phyloP scores from a whole-genome alignment of 768 basidiomycete species.

The Calocera viscosa region DNA sequence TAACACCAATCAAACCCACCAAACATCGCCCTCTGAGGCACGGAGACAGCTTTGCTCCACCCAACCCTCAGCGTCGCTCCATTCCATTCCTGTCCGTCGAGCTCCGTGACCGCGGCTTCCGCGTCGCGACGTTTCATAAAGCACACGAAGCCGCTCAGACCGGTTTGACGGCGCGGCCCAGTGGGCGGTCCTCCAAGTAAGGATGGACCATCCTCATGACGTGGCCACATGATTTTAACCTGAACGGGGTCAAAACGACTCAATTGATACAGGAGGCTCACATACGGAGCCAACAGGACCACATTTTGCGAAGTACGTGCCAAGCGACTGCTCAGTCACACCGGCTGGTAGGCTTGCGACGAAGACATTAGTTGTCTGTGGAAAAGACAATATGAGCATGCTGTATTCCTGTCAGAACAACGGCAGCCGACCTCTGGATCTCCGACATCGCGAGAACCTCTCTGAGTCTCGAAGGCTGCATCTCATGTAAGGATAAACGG shows the following conservation, averaged over 20 bases:
- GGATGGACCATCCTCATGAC: conserved; percentile 48
- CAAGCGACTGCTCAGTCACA: conserved; percentile 74
- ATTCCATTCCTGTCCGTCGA: conserved; percentile 92
- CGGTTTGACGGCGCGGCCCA: conserved; percentile 54
- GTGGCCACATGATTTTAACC: conserved; percentile 99
- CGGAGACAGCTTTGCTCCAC: conserved; percentile 93
- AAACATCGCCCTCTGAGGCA: conserved; percentile 58
- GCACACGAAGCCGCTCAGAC: conserved; percentile 90
- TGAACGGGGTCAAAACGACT: conserved; percentile 24
- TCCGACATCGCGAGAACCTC: conserved; percentile 72
- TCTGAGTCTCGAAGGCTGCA: neutral
- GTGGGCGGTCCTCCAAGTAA: conserved; percentile 71
- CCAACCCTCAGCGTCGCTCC: conserved; percentile 77
- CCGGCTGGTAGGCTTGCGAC: conserved; percentile 84
- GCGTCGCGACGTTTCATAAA: conserved; percentile 92
- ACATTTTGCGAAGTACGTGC: conserved; percentile 77
- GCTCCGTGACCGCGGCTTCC: conserved; percentile 72
- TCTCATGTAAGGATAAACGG: neutral
- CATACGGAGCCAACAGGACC: conserved; percentile 88
- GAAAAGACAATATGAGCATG: conserved; percentile 2
- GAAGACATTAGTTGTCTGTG: conserved; percentile 85
- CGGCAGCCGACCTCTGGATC: conserved; percentile 58
- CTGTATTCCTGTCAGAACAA: neutral
- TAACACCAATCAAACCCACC: conserved; percentile 34
- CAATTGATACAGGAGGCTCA: conserved; percentile 14